phyloP scores from a whole-genome alignment of 2,329 filamentous ascomycete genomes.

The Alternaria ethzedia region DNA sequence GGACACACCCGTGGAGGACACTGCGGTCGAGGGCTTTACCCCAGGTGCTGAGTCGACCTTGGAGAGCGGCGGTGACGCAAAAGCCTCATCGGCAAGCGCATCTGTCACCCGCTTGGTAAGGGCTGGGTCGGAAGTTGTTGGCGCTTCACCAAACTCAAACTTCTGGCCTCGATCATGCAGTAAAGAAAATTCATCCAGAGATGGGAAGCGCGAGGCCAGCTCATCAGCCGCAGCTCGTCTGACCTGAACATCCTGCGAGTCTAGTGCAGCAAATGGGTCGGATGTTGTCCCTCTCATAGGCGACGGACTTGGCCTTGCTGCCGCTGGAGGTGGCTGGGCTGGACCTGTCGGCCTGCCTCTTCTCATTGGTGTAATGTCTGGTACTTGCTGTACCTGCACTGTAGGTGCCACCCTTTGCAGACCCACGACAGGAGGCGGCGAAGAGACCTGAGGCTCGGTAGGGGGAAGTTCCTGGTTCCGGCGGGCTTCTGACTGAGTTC shows the following conservation, averaged over 20 bases:
- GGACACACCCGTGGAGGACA: slow-evolving; percentile 39
- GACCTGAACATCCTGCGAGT: slow-evolving; percentile 64
- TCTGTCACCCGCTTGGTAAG: slow-evolving; percentile 73
- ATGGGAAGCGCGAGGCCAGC: slow-evolving; percentile 83
- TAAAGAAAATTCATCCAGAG: slow-evolving; percentile 89
- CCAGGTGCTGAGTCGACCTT: slow-evolving; percentile 38
- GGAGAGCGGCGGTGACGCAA: slow-evolving; percentile 59
- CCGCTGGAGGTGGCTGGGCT: slow-evolving; percentile 48
- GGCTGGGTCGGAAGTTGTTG: slow-evolving; percentile 51
- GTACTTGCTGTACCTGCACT: slow-evolving; percentile 74
- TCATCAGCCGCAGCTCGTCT: slow-evolving; percentile 71
- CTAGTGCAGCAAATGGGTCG: slow-evolving; percentile 91
- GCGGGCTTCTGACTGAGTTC: slow-evolving; percentile 69
- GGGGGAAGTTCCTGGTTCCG: slow-evolving; percentile 66
- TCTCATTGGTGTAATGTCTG: slow-evolving; percentile 93
- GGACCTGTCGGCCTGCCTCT: slow-evolving; percentile 74
- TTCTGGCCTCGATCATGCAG: slow-evolving; percentile 83
- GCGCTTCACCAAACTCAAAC: slow-evolving; percentile 73
- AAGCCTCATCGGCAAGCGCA: slow-evolving; percentile 83
- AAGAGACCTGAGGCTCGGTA: slow-evolving; percentile 58
- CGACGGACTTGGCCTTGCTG: slow-evolving; percentile 67
- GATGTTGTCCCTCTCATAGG: slow-evolving; percentile 71
- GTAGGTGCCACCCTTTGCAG: slow-evolving; percentile 80
- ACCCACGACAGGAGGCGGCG: slow-evolving; percentile 69
- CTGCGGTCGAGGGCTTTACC: slow-evolving; percentile 35